phyloP scores from a whole-genome alignment of 1,284 basidiomycete genomes.

The Cutaneotrichosporon mucoides region DNA sequence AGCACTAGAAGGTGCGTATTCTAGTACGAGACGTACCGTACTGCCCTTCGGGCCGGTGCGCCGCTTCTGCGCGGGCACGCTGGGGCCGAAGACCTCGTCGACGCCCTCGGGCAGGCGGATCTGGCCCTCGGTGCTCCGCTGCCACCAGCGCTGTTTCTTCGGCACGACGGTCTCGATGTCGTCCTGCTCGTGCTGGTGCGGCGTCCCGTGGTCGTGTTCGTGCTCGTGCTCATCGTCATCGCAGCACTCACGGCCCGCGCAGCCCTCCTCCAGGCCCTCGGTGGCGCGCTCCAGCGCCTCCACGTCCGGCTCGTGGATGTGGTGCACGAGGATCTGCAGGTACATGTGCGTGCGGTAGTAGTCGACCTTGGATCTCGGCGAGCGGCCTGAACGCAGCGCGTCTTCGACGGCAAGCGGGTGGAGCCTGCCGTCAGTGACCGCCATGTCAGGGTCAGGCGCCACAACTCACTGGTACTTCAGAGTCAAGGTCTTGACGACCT shows the following conservation, averaged over 20 bases:
- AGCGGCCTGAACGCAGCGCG: slow-evolving; percentile 39
- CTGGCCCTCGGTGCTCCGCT: slow-evolving; percentile 2
- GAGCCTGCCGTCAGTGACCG: slow-evolving; percentile 25
- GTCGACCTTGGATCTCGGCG: slow-evolving; percentile 47
- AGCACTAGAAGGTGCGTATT: neutral
- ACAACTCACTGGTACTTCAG: slow-evolving; percentile 36
- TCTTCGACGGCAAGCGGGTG: slow-evolving; percentile 50
- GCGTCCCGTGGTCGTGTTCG: neutral
- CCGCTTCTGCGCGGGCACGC: slow-evolving; percentile 10
- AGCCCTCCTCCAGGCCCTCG: slow-evolving; percentile 4
- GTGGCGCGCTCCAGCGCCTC: slow-evolving; percentile 16
- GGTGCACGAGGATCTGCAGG: slow-evolving; percentile 47
- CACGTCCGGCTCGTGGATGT: slow-evolving; percentile 39
- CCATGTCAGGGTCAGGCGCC: too few relatives aligned
- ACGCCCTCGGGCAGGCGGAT: slow-evolving; percentile 44
- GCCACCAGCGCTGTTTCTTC: slow-evolving; percentile 8
- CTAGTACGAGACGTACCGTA: too few relatives aligned
- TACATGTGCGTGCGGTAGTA: slow-evolving; percentile 49
- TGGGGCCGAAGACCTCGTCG: slow-evolving; percentile 46
- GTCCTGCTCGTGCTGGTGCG: neutral
- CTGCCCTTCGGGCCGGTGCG: neutral
- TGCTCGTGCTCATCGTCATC: neutral
- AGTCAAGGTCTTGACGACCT: slow-evolving; percentile 46
- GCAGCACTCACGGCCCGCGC: neutral
- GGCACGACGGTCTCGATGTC: neutral